Conservation (phyloP, 192 early-diverging fungal genomes). For the Linnemannia schmuckeri region DNA sequence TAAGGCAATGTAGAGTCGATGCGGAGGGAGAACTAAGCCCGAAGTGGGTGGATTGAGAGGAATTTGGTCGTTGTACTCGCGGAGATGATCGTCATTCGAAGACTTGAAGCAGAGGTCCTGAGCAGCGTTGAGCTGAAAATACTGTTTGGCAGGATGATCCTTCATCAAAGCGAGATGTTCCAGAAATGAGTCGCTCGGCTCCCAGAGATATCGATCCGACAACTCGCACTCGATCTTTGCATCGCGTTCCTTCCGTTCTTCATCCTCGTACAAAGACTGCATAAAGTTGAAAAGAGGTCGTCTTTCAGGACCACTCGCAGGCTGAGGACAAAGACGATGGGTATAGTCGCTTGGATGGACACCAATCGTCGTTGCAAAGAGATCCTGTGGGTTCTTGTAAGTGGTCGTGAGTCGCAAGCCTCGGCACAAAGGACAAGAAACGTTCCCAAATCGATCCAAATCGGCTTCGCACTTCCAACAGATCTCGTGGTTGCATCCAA, state of each 20-base stretch:
- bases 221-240: conserved; percentile 20
- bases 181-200: conserved; percentile 27
- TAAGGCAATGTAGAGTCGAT: conserved; percentile 40
- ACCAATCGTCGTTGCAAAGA: conserved; percentile 40
- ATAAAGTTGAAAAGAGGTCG: not conserved
- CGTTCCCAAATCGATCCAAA: conserved; percentile 27
- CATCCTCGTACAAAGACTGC: not conserved
- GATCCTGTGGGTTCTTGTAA: conserved; percentile 4
- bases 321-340: not conserved
- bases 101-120: conserved; percentile 36
- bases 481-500: conserved; percentile 17
- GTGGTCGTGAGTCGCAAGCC: conserved; percentile 21
- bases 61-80: conserved; percentile 39
- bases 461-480: conserved; percentile 50
- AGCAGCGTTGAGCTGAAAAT: conserved; percentile 46
- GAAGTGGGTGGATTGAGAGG: conserved; percentile 33
- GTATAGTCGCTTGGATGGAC: conserved; percentile 29
- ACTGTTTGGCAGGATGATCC: conserved; percentile 19
- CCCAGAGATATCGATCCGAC: conserved; percentile 46
- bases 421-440: conserved; percentile 45
- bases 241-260: not conserved
- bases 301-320: not conserved
- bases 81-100: conserved; percentile 12
- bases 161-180: conserved; percentile 10
- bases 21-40: conserved; percentile 38